Conservation (phyloP, 1,139 yeast species). For the Lodderomyces margitis region DNA sequence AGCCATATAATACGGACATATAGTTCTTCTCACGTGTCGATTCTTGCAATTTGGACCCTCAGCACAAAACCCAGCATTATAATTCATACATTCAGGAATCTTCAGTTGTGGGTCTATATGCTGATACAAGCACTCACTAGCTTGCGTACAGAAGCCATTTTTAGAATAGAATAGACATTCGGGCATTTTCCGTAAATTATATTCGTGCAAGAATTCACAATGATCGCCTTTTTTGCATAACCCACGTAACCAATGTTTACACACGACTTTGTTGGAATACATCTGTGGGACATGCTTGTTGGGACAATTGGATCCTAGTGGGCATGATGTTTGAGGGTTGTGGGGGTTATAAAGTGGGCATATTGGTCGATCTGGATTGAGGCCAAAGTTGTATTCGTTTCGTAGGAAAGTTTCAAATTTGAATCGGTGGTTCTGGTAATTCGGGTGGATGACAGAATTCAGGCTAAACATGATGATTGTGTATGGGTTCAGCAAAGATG, state of each 20-base stretch:
- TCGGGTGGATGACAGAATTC: slow-evolving; percentile 45
- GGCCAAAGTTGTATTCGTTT: slow-evolving; percentile 76
- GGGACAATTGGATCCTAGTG: slow-evolving; percentile 80
- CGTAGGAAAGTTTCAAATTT: slow-evolving; percentile 83
- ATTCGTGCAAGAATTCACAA: slow-evolving; percentile 95
- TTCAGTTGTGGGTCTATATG: slow-evolving; percentile 90
- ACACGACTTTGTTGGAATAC: slow-evolving; percentile 80
- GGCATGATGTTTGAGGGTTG: slow-evolving; percentile 65
- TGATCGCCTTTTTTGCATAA: slow-evolving; percentile 95
- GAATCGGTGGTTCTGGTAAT: slow-evolving; percentile 48
- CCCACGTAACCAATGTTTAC: slow-evolving; percentile 98
- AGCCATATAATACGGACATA: slow-evolving; percentile 81
- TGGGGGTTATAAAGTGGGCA: slow-evolving; percentile 72
- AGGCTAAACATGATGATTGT: slow-evolving; percentile 11
- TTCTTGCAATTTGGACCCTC: slow-evolving; percentile 85
- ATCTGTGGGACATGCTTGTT: slow-evolving; percentile 84
- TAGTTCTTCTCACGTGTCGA: slow-evolving; percentile 72
- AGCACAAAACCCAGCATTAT: slow-evolving; percentile 87
- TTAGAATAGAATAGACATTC: slow-evolving; percentile 87
- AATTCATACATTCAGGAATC: slow-evolving; percentile 83
- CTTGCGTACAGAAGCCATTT: slow-evolving; percentile 91
- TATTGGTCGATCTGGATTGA: slow-evolving; percentile 87
- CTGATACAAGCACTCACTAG: slow-evolving; percentile 89
- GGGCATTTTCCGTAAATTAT: slow-evolving; percentile 92
- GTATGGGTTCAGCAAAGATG: no score